phyloP scores from a whole-genome alignment of 371 early-diverging fungal genomes.

The Funneliformis caledonium region DNA sequence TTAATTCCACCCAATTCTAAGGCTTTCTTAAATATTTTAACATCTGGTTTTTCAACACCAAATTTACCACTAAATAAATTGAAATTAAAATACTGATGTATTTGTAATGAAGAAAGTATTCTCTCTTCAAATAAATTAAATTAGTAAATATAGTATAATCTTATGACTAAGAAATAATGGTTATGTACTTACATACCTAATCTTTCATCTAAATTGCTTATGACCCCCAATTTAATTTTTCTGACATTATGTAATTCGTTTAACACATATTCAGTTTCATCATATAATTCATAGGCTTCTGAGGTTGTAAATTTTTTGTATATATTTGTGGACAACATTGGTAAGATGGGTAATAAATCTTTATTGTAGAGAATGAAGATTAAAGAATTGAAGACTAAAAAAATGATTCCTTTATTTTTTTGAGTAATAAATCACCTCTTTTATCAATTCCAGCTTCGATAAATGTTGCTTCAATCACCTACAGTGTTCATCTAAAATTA shows the following conservation, averaged over 20 bases:
- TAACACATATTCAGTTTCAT: constrained; percentile 3
- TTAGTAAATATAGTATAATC: no score
- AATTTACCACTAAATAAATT: not conserved
- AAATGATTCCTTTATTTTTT: not conserved
- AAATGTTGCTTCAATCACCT: constrained; percentile 14
- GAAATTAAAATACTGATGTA: not conserved
- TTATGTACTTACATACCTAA: not conserved
- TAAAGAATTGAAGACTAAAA: no score
- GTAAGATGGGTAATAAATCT: not conserved
- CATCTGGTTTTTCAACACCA: constrained; percentile 13
- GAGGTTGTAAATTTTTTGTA: constrained; percentile 16
- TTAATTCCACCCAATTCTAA: constrained; percentile 10
- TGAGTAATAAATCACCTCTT: not conserved
- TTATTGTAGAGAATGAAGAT: not conserved
- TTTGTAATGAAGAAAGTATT: constrained; percentile 1
- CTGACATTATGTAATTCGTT: not conserved
- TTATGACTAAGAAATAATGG: no score
- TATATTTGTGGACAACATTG: not conserved
- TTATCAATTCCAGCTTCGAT: constrained; percentile 6
- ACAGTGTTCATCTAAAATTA: not conserved
- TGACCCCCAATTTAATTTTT: not conserved
- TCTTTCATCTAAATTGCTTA: constrained; percentile 27
- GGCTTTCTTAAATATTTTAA: constrained; percentile 20
- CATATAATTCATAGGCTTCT: constrained; percentile 4
- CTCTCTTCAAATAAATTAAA: not conserved